Evolutionary conservation across 169 alveolate genomes (phyloP), one percentile per base, ranked within the genome.

Genomic region (Ichthyophthirius multifiliis): DNA sequence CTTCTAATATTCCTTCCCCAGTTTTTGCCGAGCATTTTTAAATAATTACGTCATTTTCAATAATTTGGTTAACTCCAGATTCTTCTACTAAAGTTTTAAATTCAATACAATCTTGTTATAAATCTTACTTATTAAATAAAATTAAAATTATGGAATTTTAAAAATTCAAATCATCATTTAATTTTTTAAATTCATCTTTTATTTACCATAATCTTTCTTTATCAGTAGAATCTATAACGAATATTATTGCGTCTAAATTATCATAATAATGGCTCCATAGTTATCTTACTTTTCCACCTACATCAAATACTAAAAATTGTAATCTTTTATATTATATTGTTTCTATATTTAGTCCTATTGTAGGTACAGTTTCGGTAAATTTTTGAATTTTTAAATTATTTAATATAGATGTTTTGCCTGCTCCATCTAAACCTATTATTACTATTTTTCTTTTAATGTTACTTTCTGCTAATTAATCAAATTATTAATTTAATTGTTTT

Each of bases 401-500:
- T 18, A 92, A 78, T 44, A 92, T 88, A 1, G 94, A 86, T 16
- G 92, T 77, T 73, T 92, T 92, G 10, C 96, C 96, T 45, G 96
- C 94, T 46, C 88, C 88, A 76, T 92, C 96, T 6, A 92, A 83
- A 0, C 96, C 96, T 62, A 92, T 63, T 43, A 88, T 81, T 20
- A 88, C 55, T 5, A 88, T 77, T 65, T 82, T 88, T 43, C 77
- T 73, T 71, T 44, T 78, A n/a, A 55, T 23, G 23, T 39, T 39
- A 55, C 18, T 55, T 12, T 55, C 71, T 20, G 71, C 71, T 55
- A 55, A 27, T 23, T 55, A 55, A 55, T 55, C 71, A 3, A 55
- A 27, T 5, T 39, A 34, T 10, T 55, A 34, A 27, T 55, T 55
- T 55, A 55, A 27, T 10, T 55, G 23, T 55, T 55, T 55, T 1